Evolutionary conservation across 202 grass and related monocot genomes (phyloP).

Genomic region (Zizania palustris): DNA sequence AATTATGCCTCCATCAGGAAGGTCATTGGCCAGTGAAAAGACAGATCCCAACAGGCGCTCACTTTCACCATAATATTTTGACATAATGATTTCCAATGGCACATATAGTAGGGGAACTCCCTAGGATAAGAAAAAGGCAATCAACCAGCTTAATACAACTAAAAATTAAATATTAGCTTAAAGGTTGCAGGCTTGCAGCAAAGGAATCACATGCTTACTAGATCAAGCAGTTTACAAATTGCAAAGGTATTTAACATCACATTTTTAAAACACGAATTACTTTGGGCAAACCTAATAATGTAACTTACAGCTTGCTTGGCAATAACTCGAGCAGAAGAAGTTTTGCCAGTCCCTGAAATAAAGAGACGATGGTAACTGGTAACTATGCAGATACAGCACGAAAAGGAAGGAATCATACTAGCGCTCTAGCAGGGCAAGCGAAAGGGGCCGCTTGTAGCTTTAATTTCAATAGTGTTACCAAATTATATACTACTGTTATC

Average conservation of each 20-base stretch:
- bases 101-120: slow-evolving; percentile 94
- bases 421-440: neutral
- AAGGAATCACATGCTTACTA: slow-evolving; percentile 9
- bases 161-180: neutral
- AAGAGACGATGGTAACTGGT: slow-evolving; percentile 19
- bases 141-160: slow-evolving; percentile 27
- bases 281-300: slow-evolving; percentile 20
- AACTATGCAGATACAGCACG: neutral
- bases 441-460: slow-evolving; percentile 5
- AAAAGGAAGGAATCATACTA: slow-evolving; percentile 8
- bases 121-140: slow-evolving; percentile 47
- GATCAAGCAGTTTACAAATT: slow-evolving; percentile 21
- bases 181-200: neutral
- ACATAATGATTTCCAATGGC: slow-evolving; percentile 91
- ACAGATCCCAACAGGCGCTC: slow-evolving; percentile 85
- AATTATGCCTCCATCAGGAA: slow-evolving; percentile 88
- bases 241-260: neutral
- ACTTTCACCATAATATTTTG: slow-evolving; percentile 98
- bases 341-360: slow-evolving; percentile 86
- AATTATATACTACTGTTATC: neutral
- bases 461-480: neutral
- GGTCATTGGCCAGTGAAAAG: slow-evolving; percentile 94
- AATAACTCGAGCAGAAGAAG: slow-evolving; percentile 91
- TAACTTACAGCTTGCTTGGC: slow-evolving; percentile 90
- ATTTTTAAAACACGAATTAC: neutral